phyloP scores from a whole-genome alignment of 179 eudicot genomes.

The Amaranthus tricolor region DNA sequence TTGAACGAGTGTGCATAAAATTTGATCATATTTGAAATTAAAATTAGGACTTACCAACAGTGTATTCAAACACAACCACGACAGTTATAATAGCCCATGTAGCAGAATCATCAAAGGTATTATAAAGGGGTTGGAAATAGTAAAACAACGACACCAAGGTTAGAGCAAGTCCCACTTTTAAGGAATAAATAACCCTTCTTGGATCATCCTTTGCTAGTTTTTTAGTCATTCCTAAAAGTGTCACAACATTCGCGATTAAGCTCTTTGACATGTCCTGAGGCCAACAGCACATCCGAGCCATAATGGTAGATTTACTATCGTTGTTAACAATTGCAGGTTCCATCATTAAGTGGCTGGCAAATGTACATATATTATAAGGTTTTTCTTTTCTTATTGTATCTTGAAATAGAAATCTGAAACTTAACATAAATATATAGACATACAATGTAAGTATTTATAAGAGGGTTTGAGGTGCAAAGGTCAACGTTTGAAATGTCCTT shows the following conservation, averaged over 20 bases:
- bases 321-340: neutral
- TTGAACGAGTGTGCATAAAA: no score
- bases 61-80: slow-evolving; percentile 55
- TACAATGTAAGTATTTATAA: no score
- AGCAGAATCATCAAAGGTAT: slow-evolving; percentile 49
- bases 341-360: no score
- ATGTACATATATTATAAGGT: no score
- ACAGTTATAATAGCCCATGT: slow-evolving; percentile 65
- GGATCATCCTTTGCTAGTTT: slow-evolving; percentile 47
- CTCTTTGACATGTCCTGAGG: slow-evolving; percentile 20
- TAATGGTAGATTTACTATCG: neutral
- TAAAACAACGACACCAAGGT: slow-evolving; percentile 53
- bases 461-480: no score
- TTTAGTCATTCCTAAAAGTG: slow-evolving; percentile 12
- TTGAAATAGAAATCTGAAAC: no score
- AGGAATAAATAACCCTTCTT: slow-evolving; percentile 47
- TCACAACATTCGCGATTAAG: slow-evolving; percentile 6
- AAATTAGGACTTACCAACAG: slow-evolving; percentile 42
- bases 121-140: slow-evolving; percentile 48
- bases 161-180: slow-evolving; percentile 53
- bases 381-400: no score
- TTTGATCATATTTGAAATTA: neutral
- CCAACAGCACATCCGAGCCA: slow-evolving; percentile 9
- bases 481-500: no score
- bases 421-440: no score